A percentile compares a stretch with the other conserved stretches of the same genome.
These are phyloP conservation scores for Tulasnella sp. DNA, from an alignment of 768 basidiomycete species.

Conservation along the genomic window DNA sequence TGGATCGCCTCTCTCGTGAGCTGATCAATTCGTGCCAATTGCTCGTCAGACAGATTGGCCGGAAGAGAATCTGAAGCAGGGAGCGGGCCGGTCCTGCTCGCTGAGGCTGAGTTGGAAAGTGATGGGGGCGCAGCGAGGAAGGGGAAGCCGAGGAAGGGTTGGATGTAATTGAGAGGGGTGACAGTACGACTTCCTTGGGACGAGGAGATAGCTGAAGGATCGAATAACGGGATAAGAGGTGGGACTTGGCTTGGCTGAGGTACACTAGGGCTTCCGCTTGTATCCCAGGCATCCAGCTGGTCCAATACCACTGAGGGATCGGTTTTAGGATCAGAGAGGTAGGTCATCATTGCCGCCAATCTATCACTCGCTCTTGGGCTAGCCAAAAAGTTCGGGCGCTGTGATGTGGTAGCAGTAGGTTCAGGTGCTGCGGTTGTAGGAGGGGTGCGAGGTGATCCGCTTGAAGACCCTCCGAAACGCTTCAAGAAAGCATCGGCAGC, in stretches of 20 bases:
- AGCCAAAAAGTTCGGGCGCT: constrained; percentile 28
- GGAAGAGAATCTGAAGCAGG: constrained; percentile 39
- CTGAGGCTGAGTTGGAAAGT: constrained; percentile 26
- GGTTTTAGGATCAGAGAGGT: constrained; percentile 15
- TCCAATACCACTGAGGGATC: constrained; percentile 12
- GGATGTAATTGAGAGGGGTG: constrained; percentile 27
- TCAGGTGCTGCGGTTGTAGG: constrained; percentile 28
- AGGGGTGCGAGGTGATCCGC: constrained; percentile 30
- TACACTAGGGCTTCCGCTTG: constrained; percentile 18
- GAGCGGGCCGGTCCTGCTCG: constrained; percentile 15
- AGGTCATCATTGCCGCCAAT: constrained; percentile 17
- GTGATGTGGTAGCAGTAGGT: constrained; percentile 25
- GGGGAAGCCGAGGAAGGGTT: constrained; percentile 16
- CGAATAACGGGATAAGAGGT: constrained; percentile 46
- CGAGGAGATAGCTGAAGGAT: constrained; percentile 34
- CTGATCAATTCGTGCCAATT: constrained; percentile 60
- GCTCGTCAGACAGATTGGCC: constrained; percentile 53
- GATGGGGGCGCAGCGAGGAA: constrained; percentile 25
- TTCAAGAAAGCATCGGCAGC: constrained; percentile 67
- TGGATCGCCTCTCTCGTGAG: constrained; percentile 79
- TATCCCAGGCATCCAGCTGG: background rate
- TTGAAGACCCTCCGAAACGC: constrained; percentile 40
- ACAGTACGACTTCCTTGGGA: background rate
- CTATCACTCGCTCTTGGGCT: constrained; percentile 28
- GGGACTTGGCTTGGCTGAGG: constrained; percentile 34